Conservation (phyloP, 352 stramenopile genomes). For the Phytophthora hybrid region DNA sequence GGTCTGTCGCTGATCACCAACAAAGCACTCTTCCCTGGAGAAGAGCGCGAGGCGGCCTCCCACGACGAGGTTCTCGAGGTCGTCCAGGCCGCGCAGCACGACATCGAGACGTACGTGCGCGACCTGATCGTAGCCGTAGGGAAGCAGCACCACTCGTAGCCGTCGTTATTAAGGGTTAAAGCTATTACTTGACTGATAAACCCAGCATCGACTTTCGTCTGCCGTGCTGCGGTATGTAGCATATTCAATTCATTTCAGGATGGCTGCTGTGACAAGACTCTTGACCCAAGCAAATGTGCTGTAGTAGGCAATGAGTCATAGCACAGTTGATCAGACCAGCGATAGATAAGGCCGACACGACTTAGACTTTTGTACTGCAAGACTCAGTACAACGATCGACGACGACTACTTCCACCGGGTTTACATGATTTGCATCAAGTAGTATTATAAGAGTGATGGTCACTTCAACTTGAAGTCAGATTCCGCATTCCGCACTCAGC, state of each 20-base stretch:
- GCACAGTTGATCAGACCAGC: too few relatives aligned
- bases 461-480: conserved; percentile 21
- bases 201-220: neutral
- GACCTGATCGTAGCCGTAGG: conserved; percentile 20
- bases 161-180: neutral
- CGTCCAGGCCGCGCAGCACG: conserved; percentile 55
- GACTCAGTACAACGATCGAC: too few relatives aligned
- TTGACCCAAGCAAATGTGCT: too few relatives aligned
- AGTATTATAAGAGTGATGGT: conserved; percentile 26
- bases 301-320: too few relatives aligned
- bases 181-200: too few relatives aligned
- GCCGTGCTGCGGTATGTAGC: too few relatives aligned
- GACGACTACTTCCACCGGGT: too few relatives aligned
- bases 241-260: too few relatives aligned
- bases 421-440: too few relatives aligned
- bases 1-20: conserved; percentile 97
- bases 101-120: conserved; percentile 29
- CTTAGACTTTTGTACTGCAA: too few relatives aligned
- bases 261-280: too few relatives aligned
- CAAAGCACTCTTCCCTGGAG: conserved; percentile 76
- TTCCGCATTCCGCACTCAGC: neutral
- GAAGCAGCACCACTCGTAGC: conserved; percentile 8
- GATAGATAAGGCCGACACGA: too few relatives aligned
- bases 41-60: conserved; percentile 76
- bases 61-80: conserved; percentile 94